Evolutionary conservation across 352 stramenopile genomes (phyloP).

Genomic region (Thraustotheca clavata): DNA sequence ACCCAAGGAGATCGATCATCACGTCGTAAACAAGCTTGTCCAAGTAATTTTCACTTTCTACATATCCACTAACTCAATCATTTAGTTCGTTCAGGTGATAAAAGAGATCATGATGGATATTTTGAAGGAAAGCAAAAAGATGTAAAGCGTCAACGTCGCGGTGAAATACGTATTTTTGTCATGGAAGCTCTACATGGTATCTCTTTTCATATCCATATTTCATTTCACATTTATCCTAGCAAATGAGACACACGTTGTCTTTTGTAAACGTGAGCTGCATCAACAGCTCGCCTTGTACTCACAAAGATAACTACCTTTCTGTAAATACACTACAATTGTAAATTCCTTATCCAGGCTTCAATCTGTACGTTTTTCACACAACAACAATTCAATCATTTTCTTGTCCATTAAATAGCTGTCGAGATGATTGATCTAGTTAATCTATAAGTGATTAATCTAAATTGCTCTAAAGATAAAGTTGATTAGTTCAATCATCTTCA

Average conservation of each 20-base stretch:
- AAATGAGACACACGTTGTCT: constrained; percentile 17
- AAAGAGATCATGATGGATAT: constrained; percentile 15
- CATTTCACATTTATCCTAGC: neutral
- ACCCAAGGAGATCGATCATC: neutral
- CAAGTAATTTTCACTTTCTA: neutral
- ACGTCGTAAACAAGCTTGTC: constrained; percentile 8
- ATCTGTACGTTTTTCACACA: too few species aligned
- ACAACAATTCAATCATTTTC: too few species aligned
- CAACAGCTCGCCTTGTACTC: constrained; percentile 14
- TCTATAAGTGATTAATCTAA: too few species aligned
- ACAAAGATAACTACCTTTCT: constrained; percentile 2
- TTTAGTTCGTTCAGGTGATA: constrained; percentile 19
- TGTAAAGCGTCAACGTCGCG: constrained; percentile 5
- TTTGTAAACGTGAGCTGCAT: constrained; percentile 17
- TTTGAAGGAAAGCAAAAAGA: constrained; percentile 20
- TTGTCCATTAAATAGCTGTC: too few species aligned
- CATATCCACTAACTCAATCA: neutral
- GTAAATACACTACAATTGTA: neutral
- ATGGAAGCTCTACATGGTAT: constrained; percentile 11
- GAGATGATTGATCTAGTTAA: too few species aligned
- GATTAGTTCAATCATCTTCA: too few species aligned
- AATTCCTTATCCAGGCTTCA: too few species aligned
- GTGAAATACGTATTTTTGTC: constrained; percentile 18
- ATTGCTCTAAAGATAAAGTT: too few species aligned
- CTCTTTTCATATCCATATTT: neutral